Evolutionary conservation across 495 filamentous ascomycete genomes (phyloP), one percentile per base, ranked within the genome.

Genomic region (Amorphotheca resinae): DNA sequence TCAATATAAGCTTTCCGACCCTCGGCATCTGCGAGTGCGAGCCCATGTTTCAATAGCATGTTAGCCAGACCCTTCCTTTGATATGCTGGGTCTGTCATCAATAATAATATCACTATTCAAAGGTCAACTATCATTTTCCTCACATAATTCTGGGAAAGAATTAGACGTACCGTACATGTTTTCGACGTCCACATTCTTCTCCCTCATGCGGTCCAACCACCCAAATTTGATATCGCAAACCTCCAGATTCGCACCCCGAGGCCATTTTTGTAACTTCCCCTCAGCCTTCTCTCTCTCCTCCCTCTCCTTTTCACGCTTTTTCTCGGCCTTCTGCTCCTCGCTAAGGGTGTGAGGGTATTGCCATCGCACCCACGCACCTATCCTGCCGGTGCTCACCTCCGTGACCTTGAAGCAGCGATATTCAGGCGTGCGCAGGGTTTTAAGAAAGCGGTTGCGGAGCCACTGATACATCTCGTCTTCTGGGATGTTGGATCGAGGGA

Each of bases 131-230:
- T 11, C 30, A 30, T 35, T 14, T 35, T 31, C n/a, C n/a, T n/a
- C n/a, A n/a, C n/a, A n/a, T n/a, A n/a, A n/a, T n/a, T n/a, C n/a
- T n/a, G n/a, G n/a, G n/a, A n/a, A n/a, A n/a, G n/a, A n/a, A n/a
- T n/a, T n/a, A 49, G 21, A 50, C 41, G 22, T 38, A 55, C 48
- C 30, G 43, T 56, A 56, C 16, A 42, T 50, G 2, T 56, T 41
- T 7, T 42, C 36, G 4, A 22, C 12, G 2, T 53, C 22, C 6
- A 41, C 39, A 17, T 44, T 45, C 21, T 47, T 48, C 26, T 46
- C 30, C 16, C 15, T 28, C 39, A 37, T 17, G 4, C 21, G 15
- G 0, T 15, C 41, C 22, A 49, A 18, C 9, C 8, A 21, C 7
- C 45, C 48, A 32, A 57, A 57, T 18, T 48, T 51, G 12, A 15